Evolutionary conservation across 2,329 filamentous ascomycete genomes (phyloP).

Genomic region (Fusarium newnesense): DNA sequence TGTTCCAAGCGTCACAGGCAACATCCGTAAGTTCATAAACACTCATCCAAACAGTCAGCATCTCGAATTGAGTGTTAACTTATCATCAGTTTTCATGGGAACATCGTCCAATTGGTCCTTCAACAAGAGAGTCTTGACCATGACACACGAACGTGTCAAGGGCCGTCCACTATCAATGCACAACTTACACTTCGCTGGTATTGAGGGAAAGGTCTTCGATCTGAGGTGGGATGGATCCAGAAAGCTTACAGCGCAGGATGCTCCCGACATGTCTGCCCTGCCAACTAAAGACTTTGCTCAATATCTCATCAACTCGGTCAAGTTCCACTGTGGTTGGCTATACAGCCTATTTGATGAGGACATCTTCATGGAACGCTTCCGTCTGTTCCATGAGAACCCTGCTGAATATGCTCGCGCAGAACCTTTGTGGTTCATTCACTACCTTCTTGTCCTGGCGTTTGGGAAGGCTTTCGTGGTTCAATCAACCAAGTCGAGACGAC

Average conservation of each 20-base stretch:
- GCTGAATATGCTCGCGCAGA: not conserved
- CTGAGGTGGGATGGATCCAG: conserved; percentile 26
- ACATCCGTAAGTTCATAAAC: conserved; percentile 2
- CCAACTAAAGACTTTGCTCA: conserved; percentile 33
- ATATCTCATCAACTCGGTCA: conserved; percentile 37
- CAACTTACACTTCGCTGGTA: conserved; percentile 22
- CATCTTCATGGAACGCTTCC: conserved; percentile 30
- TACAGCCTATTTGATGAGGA: conserved; percentile 34
- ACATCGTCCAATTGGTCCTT: conserved; percentile 38
- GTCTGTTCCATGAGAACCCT: conserved; percentile 18
- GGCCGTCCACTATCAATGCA: conserved; percentile 22
- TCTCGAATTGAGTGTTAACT: not conserved
- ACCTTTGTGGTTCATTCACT: conserved; percentile 36
- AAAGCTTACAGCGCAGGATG: not conserved
- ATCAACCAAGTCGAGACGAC: conserved; percentile 22
- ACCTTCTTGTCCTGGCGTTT: conserved; percentile 33
- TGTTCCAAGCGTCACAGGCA: conserved; percentile 22
- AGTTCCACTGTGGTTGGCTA: conserved; percentile 34
- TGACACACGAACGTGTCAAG: conserved; percentile 31
- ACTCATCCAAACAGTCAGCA: not conserved
- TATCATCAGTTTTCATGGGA: conserved; percentile 27
- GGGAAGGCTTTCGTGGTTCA: conserved; percentile 38
- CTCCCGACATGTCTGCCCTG: conserved; percentile 5
- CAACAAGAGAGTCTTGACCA: conserved; percentile 34
- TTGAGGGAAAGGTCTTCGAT: conserved; percentile 33